Evolutionary conservation across 2,329 filamentous ascomycete species (phyloP), one percentile per base, ranked within the genome.

Genomic region (Pyrenophora seminiperda): DNA sequence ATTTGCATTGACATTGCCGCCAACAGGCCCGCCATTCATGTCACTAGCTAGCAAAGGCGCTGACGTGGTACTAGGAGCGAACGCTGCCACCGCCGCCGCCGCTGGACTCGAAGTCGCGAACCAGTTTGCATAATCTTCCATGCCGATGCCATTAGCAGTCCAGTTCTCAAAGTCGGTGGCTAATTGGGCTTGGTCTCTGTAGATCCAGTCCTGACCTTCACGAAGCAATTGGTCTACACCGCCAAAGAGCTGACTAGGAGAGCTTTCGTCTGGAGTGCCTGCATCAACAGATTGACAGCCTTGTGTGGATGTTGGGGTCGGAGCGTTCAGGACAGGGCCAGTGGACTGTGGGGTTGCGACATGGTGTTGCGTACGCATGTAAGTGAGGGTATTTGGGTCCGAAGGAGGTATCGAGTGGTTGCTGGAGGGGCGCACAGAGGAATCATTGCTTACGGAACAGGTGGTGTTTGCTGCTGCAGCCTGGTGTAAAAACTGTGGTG

Each of bases 101-200:
- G 48, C 22, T 2, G 61, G 59, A 24, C 56, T 59, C 6, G 61
- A 56, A 13, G 54, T 56, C 3, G 54, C 62, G 36, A 66, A 68
- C 67, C 68, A 66, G 7, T 54, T 62, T 13, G 63, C 63, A n/a
- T 71, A 61, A 34, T 72, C 68, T 2, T 66, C 67, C 13, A 65
- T 55, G 1, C 48, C 59, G 13, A 65, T 55, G 1, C 48, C 59
- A 14, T 66, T 53, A 2, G 48, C 46, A 45, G 75, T 75, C 84
- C 85, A 88, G 46, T 84, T 85, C 19, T 81, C 85, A 55, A 88
- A 83, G 1, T 84, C 85, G 3, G 81, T 68, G 0, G 82, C 83
- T 3, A 88, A 71, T 41, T 82, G 80, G 14, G 76, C 79, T 60
- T 88, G 84, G 61, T 89, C 85, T 29, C 79, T 75, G 45, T 85